Percentiles rank a stretch among this genome's conserved stretches.
Evolutionary conservation across 1,284 basidiomycete species (phyloP).

Genomic region (Sporisorium reilianum): DNA sequence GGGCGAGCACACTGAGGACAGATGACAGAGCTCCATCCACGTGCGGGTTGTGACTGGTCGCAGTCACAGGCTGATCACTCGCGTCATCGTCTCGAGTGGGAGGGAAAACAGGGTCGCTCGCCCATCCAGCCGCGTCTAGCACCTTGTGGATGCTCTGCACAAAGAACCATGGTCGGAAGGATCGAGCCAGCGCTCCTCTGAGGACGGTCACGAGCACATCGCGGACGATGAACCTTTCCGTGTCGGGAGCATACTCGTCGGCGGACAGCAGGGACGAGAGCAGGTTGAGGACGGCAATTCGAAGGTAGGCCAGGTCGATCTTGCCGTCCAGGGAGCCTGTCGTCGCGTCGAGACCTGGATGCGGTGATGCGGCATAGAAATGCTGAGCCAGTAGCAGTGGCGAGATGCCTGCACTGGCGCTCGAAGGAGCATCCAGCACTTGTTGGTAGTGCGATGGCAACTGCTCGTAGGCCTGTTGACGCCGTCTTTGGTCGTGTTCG

Average conservation of each 20-base stretch:
- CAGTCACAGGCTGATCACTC: not conserved
- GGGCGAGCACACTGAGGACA: slow-evolving; percentile 8
- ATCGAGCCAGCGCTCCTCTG: slow-evolving; percentile 35
- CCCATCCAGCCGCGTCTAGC: slow-evolving; percentile 35
- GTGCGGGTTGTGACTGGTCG: not conserved
- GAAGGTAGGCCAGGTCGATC: slow-evolving; percentile 38
- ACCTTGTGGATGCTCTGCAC: slow-evolving; percentile 49
- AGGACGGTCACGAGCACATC: slow-evolving; percentile 51
- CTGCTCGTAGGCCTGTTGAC: slow-evolving; percentile 19
- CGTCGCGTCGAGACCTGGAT: slow-evolving; percentile 34
- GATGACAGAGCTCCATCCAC: not conserved
- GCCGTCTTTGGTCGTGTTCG: slow-evolving; percentile 14
- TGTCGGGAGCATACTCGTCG: slow-evolving; percentile 47
- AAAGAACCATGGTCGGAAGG: slow-evolving; percentile 49
- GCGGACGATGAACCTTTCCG: slow-evolving; percentile 49
- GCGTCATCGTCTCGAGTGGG: not conserved
- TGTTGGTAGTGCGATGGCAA: slow-evolving; percentile 4
- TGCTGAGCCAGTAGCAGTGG: slow-evolving; percentile 33
- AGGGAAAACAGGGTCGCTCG: slow-evolving; percentile 13
- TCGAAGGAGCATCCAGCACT: not conserved
- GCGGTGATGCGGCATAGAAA: slow-evolving; percentile 25
- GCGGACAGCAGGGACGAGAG: slow-evolving; percentile 43
- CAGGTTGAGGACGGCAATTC: slow-evolving; percentile 33
- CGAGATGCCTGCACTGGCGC: not conserved
- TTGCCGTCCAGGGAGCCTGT: slow-evolving; percentile 37